phyloP scores from a whole-genome alignment of 805 yeast species.

The Pichia heedii region DNA sequence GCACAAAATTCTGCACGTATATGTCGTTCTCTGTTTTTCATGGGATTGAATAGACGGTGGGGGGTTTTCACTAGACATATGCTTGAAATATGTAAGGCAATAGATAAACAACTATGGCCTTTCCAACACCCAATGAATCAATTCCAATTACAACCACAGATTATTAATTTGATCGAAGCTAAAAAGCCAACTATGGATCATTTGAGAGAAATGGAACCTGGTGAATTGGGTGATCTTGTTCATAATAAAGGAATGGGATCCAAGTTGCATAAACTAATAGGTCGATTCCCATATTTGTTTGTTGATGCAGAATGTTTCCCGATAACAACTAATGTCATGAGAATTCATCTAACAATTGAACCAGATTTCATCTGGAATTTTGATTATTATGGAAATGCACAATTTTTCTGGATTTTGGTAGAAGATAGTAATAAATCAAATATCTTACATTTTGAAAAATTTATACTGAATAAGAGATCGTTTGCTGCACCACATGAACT shows the following conservation, averaged over 20 bases:
- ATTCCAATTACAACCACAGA: constrained; percentile 66
- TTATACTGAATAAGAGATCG: constrained; percentile 55
- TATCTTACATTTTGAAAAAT: constrained; percentile 74
- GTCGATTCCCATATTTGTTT: constrained; percentile 66
- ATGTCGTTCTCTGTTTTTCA: constrained; percentile 78
- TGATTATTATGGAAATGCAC: constrained; percentile 70
- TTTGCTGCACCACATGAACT: constrained; percentile 52
- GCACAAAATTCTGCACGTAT: constrained; percentile 95
- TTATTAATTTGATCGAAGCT: constrained; percentile 50
- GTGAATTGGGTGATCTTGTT: constrained; percentile 82
- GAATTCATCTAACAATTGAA: constrained; percentile 60
- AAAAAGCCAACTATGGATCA: constrained; percentile 63
- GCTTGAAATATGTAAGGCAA: constrained; percentile 75
- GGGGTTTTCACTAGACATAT: constrained; percentile 67
- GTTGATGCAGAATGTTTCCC: constrained; percentile 82
- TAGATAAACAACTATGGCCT: constrained; percentile 81
- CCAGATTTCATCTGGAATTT: constrained; percentile 86
- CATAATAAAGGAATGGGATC: constrained; percentile 74
- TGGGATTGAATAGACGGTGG: constrained; percentile 89
- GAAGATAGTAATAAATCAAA: constrained; percentile 72
- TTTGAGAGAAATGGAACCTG: constrained; percentile 60
- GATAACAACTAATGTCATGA: constrained; percentile 75
- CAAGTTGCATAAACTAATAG: constrained; percentile 48
- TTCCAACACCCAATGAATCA: constrained; percentile 86
- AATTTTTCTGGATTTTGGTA: constrained; percentile 86